Conservation (phyloP, 805 yeast genomes). For the Brettanomyces custersianus region DNA sequence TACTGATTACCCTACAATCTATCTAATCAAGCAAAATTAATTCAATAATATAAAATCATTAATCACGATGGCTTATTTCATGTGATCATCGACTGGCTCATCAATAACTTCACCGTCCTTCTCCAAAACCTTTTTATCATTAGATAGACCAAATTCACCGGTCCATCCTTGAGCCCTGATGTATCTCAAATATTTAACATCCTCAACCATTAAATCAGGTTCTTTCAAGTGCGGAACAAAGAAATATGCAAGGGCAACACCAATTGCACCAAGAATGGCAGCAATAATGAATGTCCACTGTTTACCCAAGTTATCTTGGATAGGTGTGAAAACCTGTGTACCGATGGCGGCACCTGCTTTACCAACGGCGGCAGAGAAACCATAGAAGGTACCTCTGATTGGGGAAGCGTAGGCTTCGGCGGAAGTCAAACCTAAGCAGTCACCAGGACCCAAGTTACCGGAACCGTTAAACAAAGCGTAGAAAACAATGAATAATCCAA, state of each 20-base stretch:
- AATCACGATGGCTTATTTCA: too few relatives aligned
- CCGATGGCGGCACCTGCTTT: conserved; percentile 84
- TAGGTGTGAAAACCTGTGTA: conserved; percentile 62
- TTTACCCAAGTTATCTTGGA: conserved; percentile 53
- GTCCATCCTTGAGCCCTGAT: conserved; percentile 38
- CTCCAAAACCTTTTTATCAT: too few relatives aligned
- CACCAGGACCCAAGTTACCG: conserved; percentile 77
- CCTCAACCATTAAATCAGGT: conserved; percentile 50
- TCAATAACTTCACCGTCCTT: too few relatives aligned
- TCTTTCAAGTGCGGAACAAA: conserved; percentile 63
- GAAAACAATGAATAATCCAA: conserved; percentile 57
- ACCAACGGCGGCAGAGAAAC: conserved; percentile 71
- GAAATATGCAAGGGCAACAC: conserved; percentile 49
- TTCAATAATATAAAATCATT: too few relatives aligned
- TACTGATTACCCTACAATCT: too few relatives aligned
- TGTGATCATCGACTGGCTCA: too few relatives aligned
- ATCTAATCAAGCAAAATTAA: too few relatives aligned
- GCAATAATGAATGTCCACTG: conserved; percentile 75
- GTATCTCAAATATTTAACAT: conserved; percentile 37
- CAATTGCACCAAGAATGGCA: conserved; percentile 60
- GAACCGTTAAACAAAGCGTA: conserved; percentile 63
- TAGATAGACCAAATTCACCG: conserved; percentile 40
- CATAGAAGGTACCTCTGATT: conserved; percentile 68
- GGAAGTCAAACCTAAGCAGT: conserved; percentile 58
- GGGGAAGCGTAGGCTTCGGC: conserved; percentile 71